Base-by-base conservation (phyloP, 2,329 filamentous ascomycete genomes). In the Aureobasidium sp. region DNA sequence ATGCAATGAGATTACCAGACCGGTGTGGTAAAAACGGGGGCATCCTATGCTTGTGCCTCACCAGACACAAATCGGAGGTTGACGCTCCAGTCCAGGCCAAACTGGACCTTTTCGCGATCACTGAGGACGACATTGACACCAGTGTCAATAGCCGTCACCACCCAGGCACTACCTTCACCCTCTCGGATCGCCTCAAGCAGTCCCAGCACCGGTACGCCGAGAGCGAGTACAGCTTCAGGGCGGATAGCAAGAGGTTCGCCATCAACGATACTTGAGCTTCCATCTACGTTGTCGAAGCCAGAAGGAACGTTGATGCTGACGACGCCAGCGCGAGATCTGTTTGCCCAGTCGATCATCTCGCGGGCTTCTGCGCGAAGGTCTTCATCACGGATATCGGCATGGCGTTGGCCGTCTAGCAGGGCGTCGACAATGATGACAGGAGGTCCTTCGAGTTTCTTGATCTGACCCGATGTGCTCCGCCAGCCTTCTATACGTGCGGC, bases 301-400 rank as follows among this genome's bases (percentile, higher is more conserved):
- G 90, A 93, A 0, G 94, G 94, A 6, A 95, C 85, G 71, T 96
- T 93, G n/a, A 99, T 84, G 0, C 91, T 89, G 22, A 99, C 78
- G 3, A 94, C 87, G 63, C 87, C 86, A 0, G 91, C 87, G 66
- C 91, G 89, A 71, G 87, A 90, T 66, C 91, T 87, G 71, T 97
- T 97, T 2, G 91, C 88, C 91, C 92, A 97, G 65, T 91, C 88
- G 70, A 97, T 94, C 70, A 97, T 84, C 70, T 95, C 89, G 70
- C 95, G 92, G 0, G 91, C 90, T 0, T 88, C 88, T 3, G 87
- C 86, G 72, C 95, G 90, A 67, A 96, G 89, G 17, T 88, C 87
- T 1, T 67, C 64, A 2, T 87, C 88, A 39, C 90, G 84, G 31
- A 97, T 80, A 68, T 95, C 91, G 67, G 97, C 91, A 70, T 97